Base-by-base conservation (phyloP, 176 grass and related monocot species). In the Poa pratensis region DNA sequence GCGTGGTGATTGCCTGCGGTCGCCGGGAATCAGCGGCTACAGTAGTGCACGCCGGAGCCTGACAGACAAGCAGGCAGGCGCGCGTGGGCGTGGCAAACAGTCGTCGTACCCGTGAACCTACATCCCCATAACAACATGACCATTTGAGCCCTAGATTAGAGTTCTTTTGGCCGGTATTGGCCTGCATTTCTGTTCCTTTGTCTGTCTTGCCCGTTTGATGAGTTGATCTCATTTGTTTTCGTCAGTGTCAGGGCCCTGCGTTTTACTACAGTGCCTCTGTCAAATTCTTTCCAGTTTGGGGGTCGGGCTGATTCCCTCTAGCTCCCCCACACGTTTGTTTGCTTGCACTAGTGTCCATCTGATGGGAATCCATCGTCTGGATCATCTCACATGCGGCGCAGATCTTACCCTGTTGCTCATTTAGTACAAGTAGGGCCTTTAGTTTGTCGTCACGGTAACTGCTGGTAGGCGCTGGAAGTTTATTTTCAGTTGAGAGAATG, bases 31-130 rank as follows among this genome's bases (percentile, higher is more conserved):
- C 62, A 32, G 27, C 62, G 62, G 62, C 62, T 17, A 30, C 62
- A 65, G 62, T 65, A 27, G 43, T 45, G 27, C 26, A 30, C 4
- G 62, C 12, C 26, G 30, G 27, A 65, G 48, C 5, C 24, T 2
- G 23, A 2, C 22, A 32, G 61, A 64, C 60, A 16, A 12, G 3
- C 26, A 30, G 61, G 22, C 61, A 64, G 23, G 60, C 5, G 34
- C 54, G n/a, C n/a, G 35, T 24, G 35, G 76, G 22, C 76, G 37
- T 45, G 37, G 23, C 40, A 13, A 62, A 74, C 81, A 50, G 81
- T 49, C 17, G 54, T 49, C 24, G 54, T 37, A 17, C 82, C 82
- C 82, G 82, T 84, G 81, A 83, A 23, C 80, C n/a, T 54, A n/a
- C 32, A 40, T 0, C 60, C 59, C 63, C 20, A 50, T 50, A 66